Conservation (phyloP, 2,329 filamentous ascomycete genomes). For the Fusarium subglutinans region DNA sequence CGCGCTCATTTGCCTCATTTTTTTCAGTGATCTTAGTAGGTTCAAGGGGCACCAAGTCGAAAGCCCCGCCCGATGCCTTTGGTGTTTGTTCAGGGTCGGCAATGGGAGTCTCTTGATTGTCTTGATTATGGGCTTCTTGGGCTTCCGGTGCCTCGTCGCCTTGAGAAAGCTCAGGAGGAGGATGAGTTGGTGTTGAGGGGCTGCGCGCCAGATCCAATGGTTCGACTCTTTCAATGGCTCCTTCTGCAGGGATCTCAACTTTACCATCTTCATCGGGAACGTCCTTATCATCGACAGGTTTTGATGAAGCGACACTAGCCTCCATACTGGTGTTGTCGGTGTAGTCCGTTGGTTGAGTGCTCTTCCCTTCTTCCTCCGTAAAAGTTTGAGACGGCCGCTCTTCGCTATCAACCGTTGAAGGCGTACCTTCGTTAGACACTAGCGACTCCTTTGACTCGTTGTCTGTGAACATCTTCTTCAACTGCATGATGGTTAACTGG, state of each 20-base stretch:
- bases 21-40: not conserved
- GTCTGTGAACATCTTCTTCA: constrained; percentile 95
- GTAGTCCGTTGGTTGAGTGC: constrained; percentile 54
- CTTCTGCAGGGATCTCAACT: constrained; percentile 44
- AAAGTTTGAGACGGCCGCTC: constrained; percentile 58
- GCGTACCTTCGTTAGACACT: constrained; percentile 72
- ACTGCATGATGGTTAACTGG: constrained; percentile 87
- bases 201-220: constrained; percentile 60
- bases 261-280: constrained; percentile 45
- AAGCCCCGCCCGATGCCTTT: constrained; percentile 16
- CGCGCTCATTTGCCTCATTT: not conserved
- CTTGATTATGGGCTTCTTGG: not conserved
- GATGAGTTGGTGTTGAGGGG: constrained; percentile 40
- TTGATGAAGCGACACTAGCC: constrained; percentile 43
- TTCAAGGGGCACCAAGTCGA: constrained; percentile 10
- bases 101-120: constrained; percentile 14
- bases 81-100: constrained; percentile 39
- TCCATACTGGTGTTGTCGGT: constrained; percentile 48
- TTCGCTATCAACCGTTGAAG: constrained; percentile 62
- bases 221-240: constrained; percentile 57
- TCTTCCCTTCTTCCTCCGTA: constrained; percentile 59
- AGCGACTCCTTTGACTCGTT: constrained; percentile 84
- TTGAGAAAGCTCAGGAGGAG: constrained; percentile 12
- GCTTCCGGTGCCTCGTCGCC: constrained; percentile 3
- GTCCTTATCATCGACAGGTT: constrained; percentile 37